Conservation (phyloP, 768 basidiomycete species). For the Leccinum boreale region DNA sequence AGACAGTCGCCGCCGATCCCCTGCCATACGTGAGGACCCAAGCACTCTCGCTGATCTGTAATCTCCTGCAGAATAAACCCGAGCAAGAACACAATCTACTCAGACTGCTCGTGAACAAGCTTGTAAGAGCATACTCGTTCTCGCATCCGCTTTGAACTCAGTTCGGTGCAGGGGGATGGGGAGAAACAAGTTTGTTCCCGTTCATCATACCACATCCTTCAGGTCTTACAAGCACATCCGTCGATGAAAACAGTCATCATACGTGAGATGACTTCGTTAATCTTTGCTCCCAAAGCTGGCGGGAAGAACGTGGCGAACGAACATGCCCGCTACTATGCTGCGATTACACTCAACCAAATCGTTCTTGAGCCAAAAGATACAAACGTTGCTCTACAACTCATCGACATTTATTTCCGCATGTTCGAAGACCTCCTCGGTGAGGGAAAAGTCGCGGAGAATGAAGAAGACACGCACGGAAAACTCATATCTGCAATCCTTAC, state of each 20-base stretch:
- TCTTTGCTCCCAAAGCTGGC: conserved; percentile 39
- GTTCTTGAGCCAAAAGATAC: conserved; percentile 65
- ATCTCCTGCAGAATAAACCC: conserved; percentile 82
- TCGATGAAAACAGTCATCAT: conserved; percentile 90
- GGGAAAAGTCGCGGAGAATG: conserved; percentile 28
- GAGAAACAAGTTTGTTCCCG: conserved; percentile 86
- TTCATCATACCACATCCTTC: conserved; percentile 85
- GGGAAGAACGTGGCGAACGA: conserved; percentile 44
- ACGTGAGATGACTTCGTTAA: conserved; percentile 77
- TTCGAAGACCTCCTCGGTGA: conserved; percentile 86
- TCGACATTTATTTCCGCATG: conserved; percentile 92
- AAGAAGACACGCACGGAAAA: conserved; percentile 73
- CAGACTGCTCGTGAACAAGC: conserved; percentile 88
- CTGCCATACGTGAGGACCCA: conserved; percentile 87
- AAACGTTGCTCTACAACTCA: conserved; percentile 71
- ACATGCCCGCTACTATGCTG: conserved; percentile 88
- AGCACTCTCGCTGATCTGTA: conserved; percentile 71
- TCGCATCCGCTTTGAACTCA: background rate
- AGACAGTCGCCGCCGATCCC: conserved; percentile 81
- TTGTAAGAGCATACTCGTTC: conserved; percentile 46
- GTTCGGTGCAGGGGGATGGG: conserved; percentile 67
- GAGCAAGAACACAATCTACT: conserved; percentile 98
- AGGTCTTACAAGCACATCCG: conserved; percentile 86
- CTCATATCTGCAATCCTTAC: conserved; percentile 88
- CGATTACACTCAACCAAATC: conserved; percentile 94